These are phyloP conservation scores for Globisporangium ultimum DNA, from an alignment of 352 stramenopile species.

Conservation along the genomic window DNA sequence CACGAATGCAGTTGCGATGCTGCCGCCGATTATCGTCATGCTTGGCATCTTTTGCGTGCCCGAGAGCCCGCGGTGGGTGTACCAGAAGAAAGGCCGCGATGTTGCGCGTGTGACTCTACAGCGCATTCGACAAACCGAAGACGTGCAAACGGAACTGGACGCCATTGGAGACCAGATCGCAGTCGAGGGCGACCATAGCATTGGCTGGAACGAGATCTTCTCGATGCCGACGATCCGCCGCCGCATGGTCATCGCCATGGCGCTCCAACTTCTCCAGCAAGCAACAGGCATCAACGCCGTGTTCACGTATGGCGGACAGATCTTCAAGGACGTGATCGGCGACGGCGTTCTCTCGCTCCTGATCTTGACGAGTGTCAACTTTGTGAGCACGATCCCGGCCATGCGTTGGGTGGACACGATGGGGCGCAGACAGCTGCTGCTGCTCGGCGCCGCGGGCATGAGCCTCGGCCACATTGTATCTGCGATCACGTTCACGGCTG, in stretches of 20 bases:
- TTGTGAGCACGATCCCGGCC: slow-evolving; percentile 33
- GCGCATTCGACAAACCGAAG: slow-evolving; percentile 23
- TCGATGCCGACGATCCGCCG: slow-evolving; percentile 7
- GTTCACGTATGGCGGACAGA: slow-evolving; percentile 34
- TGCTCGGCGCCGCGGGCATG: slow-evolving; percentile 42
- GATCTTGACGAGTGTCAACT: slow-evolving; percentile 33
- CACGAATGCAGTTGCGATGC: slow-evolving; percentile 25
- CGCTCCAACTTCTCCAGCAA: slow-evolving; percentile 43
- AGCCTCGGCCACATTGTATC: slow-evolving; percentile 32
- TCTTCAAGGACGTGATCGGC: slow-evolving; percentile 35
- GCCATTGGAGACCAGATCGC: slow-evolving; percentile 45
- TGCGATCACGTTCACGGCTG: slow-evolving; percentile 31
- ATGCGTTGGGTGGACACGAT: slow-evolving; percentile 39
- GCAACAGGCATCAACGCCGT: slow-evolving; percentile 36
- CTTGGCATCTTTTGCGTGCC: slow-evolving; percentile 41
- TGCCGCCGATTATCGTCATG: slow-evolving; percentile 35
- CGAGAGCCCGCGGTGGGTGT: slow-evolving; percentile 49
- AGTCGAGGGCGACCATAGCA: slow-evolving; percentile 18
- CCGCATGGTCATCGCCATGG: slow-evolving; percentile 31
- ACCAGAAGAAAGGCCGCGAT: slow-evolving; percentile 33
- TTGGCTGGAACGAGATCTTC: slow-evolving; percentile 33
- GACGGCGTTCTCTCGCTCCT: slow-evolving; percentile 32
- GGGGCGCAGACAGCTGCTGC: slow-evolving; percentile 31
- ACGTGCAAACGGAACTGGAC: slow-evolving; percentile 29
- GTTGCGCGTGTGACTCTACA: slow-evolving; percentile 25